phyloP scores from a whole-genome alignment of 441 rosid species.

The Eruca vesicaria region DNA sequence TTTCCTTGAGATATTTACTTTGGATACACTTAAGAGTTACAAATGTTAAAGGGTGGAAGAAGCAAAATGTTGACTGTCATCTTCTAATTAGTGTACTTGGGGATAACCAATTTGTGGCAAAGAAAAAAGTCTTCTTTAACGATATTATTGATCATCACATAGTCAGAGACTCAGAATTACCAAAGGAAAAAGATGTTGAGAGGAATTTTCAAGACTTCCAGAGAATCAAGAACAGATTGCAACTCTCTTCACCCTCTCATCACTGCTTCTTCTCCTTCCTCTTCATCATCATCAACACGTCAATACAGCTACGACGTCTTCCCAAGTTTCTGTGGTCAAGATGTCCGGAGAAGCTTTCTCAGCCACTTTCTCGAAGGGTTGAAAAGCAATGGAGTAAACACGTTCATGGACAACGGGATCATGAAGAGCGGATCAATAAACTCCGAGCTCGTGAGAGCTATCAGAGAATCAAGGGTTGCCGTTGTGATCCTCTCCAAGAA shows the following conservation, averaged over 20 bases:
- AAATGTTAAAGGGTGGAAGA: too few species aligned
- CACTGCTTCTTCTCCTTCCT: background rate
- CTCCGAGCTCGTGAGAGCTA: slow-evolving; percentile 5
- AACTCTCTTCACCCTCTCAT: background rate
- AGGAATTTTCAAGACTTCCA: background rate
- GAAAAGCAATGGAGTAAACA: background rate
- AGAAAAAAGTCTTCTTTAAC: background rate
- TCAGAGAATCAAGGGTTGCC: background rate
- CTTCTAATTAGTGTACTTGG: too few species aligned
- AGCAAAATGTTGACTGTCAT: too few species aligned
- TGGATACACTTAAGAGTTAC: too few species aligned
- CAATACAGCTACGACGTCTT: slow-evolving; percentile 15
- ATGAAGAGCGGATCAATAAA: background rate
- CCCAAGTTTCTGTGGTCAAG: slow-evolving; percentile 11
- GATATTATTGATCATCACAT: background rate
- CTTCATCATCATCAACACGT: background rate
- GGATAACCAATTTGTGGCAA: too few species aligned
- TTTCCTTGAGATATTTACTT: too few species aligned
- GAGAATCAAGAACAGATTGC: background rate
- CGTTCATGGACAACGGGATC: slow-evolving; percentile 5
- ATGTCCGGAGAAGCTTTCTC: slow-evolving; percentile 8
- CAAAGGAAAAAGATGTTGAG: background rate
- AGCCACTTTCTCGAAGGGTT: slow-evolving; percentile 22
- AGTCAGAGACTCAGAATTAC: too few species aligned
- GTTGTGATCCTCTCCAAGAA: slow-evolving; percentile 10